Evolutionary conservation across 2,329 filamentous ascomycete species (phyloP).

Genomic region (Salinomyces thailandicus): DNA sequence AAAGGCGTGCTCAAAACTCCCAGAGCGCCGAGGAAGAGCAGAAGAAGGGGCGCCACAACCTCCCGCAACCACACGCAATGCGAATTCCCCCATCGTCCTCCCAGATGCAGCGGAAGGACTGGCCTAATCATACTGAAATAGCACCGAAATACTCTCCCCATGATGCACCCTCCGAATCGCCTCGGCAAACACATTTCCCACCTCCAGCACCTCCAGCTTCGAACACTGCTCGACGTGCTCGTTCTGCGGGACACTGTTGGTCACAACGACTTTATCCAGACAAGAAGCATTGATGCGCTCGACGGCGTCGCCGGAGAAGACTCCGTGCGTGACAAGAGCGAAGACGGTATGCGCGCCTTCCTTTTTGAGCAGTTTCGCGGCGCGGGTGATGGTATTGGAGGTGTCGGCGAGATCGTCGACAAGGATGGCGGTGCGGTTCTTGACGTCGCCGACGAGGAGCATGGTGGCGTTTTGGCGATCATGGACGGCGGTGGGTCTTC

Average conservation of each 20-base stretch:
- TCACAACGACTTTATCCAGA: constrained; percentile 76
- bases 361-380: constrained; percentile 91
- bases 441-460: constrained; percentile 87
- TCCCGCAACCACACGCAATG: too few relatives aligned
- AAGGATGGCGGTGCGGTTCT: constrained; percentile 71
- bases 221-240: constrained; percentile 60
- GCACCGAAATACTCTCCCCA: constrained; percentile 90
- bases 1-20: too few relatives aligned
- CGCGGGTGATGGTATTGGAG: constrained; percentile 91
- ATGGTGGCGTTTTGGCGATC: constrained; percentile 75
- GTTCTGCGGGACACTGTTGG: constrained; percentile 84
- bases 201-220: constrained; percentile 85
- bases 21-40: too few relatives aligned
- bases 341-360: constrained; percentile 83
- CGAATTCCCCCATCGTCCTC: too few relatives aligned
- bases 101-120: too few relatives aligned
- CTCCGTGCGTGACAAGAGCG: constrained; percentile 86
- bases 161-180: constrained; percentile 92
- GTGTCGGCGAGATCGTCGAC: constrained; percentile 94
- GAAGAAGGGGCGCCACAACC: too few relatives aligned
- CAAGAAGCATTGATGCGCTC: constrained; percentile 86
- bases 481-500: constrained; percentile 74
- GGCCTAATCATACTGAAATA: constrained; percentile 75
- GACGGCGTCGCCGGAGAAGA: constrained; percentile 90
- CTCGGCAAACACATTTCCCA: constrained; percentile 84